A percentile compares a stretch with the other conserved stretches of the same genome.
Conservation (phyloP, 2,329 filamentous ascomycete genomes). For the Gnomoniopsis sp. region DNA sequence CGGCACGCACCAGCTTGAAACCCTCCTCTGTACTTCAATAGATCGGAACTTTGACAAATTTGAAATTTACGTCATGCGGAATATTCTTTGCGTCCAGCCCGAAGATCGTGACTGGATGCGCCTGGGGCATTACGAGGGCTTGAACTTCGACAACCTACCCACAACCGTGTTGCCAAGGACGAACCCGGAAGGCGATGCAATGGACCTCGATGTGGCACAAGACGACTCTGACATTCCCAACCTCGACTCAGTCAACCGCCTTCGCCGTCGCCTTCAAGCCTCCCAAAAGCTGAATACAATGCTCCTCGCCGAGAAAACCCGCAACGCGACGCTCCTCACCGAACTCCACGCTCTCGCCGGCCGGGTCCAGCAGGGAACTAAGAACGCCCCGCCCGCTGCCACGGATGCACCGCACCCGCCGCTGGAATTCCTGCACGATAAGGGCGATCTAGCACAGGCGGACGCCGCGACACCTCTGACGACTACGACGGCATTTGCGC, state of each 20-base stretch:
- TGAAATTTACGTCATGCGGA: constrained; percentile 86
- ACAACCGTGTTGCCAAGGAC: not conserved
- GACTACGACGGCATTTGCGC: constrained; percentile 72
- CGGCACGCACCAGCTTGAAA: constrained; percentile 81
- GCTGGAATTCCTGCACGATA: constrained; percentile 57
- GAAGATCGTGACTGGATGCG: constrained; percentile 76
- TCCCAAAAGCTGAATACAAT: constrained; percentile 71
- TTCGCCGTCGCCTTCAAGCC: constrained; percentile 72
- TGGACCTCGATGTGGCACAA: constrained; percentile 20
- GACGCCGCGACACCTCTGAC: constrained; percentile 55
- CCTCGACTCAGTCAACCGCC: constrained; percentile 65
- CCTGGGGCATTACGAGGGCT: constrained; percentile 77
- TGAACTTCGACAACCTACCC: constrained; percentile 40
- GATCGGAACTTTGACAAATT: constrained; percentile 84
- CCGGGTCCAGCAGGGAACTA: constrained; percentile 22
- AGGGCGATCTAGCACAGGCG: constrained; percentile 47
- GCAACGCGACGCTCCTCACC: constrained; percentile 68
- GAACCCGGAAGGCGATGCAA: constrained; percentile 8
- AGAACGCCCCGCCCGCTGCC: not conserved
- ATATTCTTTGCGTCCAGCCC: constrained; percentile 68
- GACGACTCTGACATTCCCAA: constrained; percentile 42
- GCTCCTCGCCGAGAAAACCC: constrained; percentile 65
- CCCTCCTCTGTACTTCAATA: constrained; percentile 73
- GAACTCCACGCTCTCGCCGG: constrained; percentile 52
- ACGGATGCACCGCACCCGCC: constrained; percentile 24